Percentiles rank a stretch among this genome's conserved stretches.
Evolutionary conservation across 176 grass and related monocot genomes (phyloP).

Genomic region (Musa troglodytarum): DNA sequence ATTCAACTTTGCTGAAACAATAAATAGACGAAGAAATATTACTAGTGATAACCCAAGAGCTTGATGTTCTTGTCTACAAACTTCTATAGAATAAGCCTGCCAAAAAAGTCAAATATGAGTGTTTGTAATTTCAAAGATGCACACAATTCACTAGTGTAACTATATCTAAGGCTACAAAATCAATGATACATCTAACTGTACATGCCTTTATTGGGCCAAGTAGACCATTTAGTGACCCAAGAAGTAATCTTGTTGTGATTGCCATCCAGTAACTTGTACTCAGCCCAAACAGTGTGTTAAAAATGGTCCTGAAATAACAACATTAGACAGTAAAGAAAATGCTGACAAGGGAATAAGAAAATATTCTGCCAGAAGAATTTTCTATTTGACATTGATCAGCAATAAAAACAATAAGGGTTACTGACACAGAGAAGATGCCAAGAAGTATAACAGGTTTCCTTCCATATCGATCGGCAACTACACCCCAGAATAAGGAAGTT

Average conservation of each 20-base stretch:
- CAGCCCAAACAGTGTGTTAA: slow-evolving; percentile 84
- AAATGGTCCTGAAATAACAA: slow-evolving; percentile 54
- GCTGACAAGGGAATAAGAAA: slow-evolving; percentile 1
- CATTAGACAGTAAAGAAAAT: slow-evolving; percentile 18
- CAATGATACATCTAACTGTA: background rate
- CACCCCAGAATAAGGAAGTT: slow-evolving; percentile 77
- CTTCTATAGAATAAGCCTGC: slow-evolving; percentile 84
- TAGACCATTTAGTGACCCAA: slow-evolving; percentile 80
- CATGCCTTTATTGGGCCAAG: slow-evolving; percentile 83
- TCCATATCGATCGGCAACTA: slow-evolving; percentile 68
- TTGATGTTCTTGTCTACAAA: slow-evolving; percentile 76
- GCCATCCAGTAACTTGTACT: slow-evolving; percentile 92
- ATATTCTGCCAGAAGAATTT: background rate
- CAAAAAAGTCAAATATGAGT: background rate
- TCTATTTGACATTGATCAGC: background rate
- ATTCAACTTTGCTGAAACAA: background rate
- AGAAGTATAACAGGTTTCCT: slow-evolving; percentile 81
- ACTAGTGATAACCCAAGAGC: slow-evolving; percentile 76
- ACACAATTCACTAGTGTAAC: background rate
- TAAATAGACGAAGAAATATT: slow-evolving; percentile 18
- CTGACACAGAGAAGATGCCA: slow-evolving; percentile 78
- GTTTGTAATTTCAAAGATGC: background rate
- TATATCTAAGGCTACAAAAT: background rate
- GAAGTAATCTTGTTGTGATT: slow-evolving; percentile 69
- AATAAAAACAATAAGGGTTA: slow-evolving; percentile 26